Evolutionary conservation across 495 filamentous ascomycete genomes (phyloP), one percentile per base, ranked within the genome.

Genomic region (Podospora appendiculata): DNA sequence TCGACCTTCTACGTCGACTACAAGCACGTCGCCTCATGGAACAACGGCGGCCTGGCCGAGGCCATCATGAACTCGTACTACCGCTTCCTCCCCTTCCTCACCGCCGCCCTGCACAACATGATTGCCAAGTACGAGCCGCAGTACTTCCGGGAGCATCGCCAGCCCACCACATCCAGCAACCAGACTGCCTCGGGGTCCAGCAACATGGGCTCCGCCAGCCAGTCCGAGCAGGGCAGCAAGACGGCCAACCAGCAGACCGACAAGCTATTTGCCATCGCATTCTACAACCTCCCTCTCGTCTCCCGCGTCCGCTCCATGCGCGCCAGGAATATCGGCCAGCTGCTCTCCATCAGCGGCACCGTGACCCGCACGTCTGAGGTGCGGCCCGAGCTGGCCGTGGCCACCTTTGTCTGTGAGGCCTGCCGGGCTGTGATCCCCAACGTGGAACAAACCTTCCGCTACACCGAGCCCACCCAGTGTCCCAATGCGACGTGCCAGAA

Each of bases 1-100:
- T 96, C 91, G 1, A 99, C 93, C 6, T 83, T 97, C 40, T 99
- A 97, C 65, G 88, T 99, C 61, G 94, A 99, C 70, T 99, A 84
- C 73, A 88, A 81, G 46, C 93, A 99, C 69, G 69, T 99, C 38
- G 76, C 84, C 16, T 77, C 78, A 7, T 78, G 79, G 60, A 78
- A 83, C 52, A 81, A 86, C 52, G 87, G 87, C 19, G 80, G 83
- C 35, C 71, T 99, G 40, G 88, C 91, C 13, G 82, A 82, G 47
- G 91, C 89, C 36, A 88, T 97, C 52, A 84, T 88, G 47, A 83
- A 82, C 59, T 85, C 92, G 58, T 96, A 96, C 76, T 97, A 97
- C 68, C 86, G 93, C 55, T 96, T 95, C 66, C 80, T 91, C 2
- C 93, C 93, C 13, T 99, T 91, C 70, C 80, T 99, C 48, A 90